Percentiles rank a stretch among this genome's conserved stretches.
Conservation (phyloP, 2,329 filamentous ascomycete species). For the Pyricularia pennisetigena region DNA sequence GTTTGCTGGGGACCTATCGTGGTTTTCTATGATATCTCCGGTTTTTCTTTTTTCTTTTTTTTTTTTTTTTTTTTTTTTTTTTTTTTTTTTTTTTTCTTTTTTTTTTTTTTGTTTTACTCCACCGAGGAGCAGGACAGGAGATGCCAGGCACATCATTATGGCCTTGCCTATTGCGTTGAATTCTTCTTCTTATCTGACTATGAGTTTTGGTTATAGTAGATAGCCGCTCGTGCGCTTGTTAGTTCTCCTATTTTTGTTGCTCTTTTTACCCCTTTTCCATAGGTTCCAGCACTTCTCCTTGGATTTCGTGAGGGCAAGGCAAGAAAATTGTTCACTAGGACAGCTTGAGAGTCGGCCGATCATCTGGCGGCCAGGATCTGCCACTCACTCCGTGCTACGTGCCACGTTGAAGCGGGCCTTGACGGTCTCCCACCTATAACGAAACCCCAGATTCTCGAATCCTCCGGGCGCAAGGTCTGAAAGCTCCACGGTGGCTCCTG, state of each 20-base stretch:
- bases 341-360: background rate
- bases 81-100: too few species aligned
- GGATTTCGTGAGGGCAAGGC: background rate
- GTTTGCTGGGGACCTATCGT: too few species aligned
- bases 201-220: too few species aligned
- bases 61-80: too few species aligned
- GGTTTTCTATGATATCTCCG: too few species aligned
- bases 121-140: too few species aligned
- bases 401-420: background rate
- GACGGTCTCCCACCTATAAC: background rate
- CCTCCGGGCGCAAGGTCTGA: background rate
- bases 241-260: background rate
- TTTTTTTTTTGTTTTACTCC: too few species aligned
- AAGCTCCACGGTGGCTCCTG: background rate
- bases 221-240: background rate
- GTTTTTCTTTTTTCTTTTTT: too few species aligned
- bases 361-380: background rate
- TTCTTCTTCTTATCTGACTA: too few species aligned
- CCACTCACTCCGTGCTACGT: background rate
- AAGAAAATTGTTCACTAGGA: background rate
- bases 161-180: too few species aligned
- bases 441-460: background rate
- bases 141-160: too few species aligned
- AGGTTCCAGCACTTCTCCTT: too few species aligned
- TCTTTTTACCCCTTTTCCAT: background rate